Evolutionary conservation across 345 rosid species (phyloP).

Genomic region (Cardamine occulta): DNA sequence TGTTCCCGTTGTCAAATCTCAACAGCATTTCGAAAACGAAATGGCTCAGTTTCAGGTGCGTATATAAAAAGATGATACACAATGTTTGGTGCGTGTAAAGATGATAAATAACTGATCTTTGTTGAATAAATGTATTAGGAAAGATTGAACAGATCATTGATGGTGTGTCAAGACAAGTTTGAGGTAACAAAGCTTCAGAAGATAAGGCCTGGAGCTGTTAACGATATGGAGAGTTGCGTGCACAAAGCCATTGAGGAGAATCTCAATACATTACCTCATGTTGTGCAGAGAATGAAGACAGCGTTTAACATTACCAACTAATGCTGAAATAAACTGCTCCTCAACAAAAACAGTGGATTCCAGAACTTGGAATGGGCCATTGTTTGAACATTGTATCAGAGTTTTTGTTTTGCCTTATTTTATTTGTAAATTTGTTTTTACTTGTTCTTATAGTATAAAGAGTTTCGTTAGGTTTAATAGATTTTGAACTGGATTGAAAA

Average conservation of each 20-base stretch:
- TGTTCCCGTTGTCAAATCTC: slow-evolving; percentile 73
- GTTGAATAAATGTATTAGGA: slow-evolving; percentile 55
- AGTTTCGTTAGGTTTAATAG: not conserved
- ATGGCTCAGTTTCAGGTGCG: slow-evolving; percentile 85
- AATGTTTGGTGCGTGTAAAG: not conserved
- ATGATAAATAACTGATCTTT: slow-evolving; percentile 5
- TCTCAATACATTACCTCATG: slow-evolving; percentile 67
- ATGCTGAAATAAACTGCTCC: not conserved
- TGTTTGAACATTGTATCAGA: not conserved
- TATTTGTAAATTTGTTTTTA: not conserved
- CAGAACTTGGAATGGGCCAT: not conserved
- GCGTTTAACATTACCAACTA: slow-evolving; percentile 50
- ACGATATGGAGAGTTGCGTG: slow-evolving; percentile 74
- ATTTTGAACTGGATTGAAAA: not conserved
- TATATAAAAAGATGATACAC: not conserved
- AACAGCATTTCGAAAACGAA: slow-evolving; percentile 79
- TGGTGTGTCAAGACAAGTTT: slow-evolving; percentile 92
- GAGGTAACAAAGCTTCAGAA: slow-evolving; percentile 75
- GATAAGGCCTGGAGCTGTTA: slow-evolving; percentile 54
- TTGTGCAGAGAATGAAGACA: slow-evolving; percentile 67
- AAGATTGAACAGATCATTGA: slow-evolving; percentile 74
- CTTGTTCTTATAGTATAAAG: slow-evolving; percentile 1
- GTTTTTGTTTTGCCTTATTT: not conserved
- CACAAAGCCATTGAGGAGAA: slow-evolving; percentile 70
- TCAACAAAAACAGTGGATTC: not conserved